Evolutionary conservation across 83 land plant genomes (phyloP), one percentile per base, ranked within the genome.

Genomic region (Diphasiastrum complanatum): DNA sequence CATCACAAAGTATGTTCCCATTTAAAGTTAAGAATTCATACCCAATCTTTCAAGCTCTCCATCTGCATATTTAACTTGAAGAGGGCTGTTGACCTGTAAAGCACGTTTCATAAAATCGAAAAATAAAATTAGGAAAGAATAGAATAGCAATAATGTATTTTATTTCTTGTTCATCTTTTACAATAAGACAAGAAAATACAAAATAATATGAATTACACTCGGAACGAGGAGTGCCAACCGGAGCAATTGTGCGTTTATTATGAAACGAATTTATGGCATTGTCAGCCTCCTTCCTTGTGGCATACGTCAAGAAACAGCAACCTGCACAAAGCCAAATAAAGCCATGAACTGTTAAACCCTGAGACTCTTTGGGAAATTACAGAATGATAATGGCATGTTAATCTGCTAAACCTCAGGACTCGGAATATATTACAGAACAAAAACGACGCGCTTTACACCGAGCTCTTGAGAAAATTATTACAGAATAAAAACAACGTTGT

Each of bases 1-100:
- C n/a, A n/a, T n/a, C n/a, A n/a, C n/a, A n/a, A n/a, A n/a, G 51
- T 18, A 18, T 48, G 51, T 6, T 6, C 6, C 6, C 4, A 48
- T 14, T 65, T 47, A 31, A 2, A 4, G 19, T 20, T 12, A 5
- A 5, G 20, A 66, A 30, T 25, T 35, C 75, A 30, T 37, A 88
- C 97, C 97, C 68, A 92, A 72, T 67, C 95, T 81, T 73, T 92
- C 97, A 79, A 92, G 64, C 73, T 92, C 97, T 34, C 95, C 97
- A 77, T 92, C 97, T 61, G 97, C 97, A 79, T 92, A 92, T 69
- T 92, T 92, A 48, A 85, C 97, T 85, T 92, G 97, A 82, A 92
- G 71, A 23, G 97, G 87, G 63, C 91, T 88, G 45, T 92, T 75
- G 6, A 93, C 91, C 97, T 92, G 82, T 32, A 70, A 27, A 30